phyloP scores from a whole-genome alignment of 257 asterid species.

The Ophiorrhiza pumila region DNA sequence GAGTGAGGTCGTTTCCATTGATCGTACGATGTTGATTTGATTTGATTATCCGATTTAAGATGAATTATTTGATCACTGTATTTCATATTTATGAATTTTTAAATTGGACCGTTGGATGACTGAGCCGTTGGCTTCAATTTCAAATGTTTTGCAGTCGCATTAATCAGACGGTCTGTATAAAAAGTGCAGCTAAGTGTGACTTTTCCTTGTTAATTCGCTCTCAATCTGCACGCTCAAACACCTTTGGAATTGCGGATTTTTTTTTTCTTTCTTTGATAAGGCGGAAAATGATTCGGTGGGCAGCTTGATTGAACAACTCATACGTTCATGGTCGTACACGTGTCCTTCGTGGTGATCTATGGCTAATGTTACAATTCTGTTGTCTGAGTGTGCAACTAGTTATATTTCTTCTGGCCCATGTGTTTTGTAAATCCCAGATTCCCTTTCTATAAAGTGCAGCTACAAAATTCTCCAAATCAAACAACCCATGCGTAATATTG shows the following conservation, averaged over 20 bases:
- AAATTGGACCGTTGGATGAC: conserved; percentile 16
- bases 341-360: too few relatives aligned
- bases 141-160: not conserved
- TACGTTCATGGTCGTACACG: not conserved
- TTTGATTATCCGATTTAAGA: not conserved
- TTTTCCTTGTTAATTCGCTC: conserved; percentile 1
- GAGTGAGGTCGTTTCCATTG: conserved; percentile 27
- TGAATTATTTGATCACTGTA: not conserved
- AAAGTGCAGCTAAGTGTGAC: conserved; percentile 10
- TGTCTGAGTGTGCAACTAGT: too few relatives aligned
- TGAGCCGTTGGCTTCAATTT: not conserved
- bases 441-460: too few relatives aligned
- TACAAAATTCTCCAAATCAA: too few relatives aligned
- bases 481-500: too few relatives aligned
- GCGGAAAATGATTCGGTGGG: not conserved
- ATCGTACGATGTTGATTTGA: conserved; percentile 10
- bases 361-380: too few relatives aligned
- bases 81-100: not conserved
- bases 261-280: conserved; percentile 14
- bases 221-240: conserved; percentile 21
- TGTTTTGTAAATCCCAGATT: too few relatives aligned
- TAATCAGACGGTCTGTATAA: not conserved
- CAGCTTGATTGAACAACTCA: not conserved
- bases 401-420: too few relatives aligned
- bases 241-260: conserved; percentile 5